Evolutionary conservation across 2,329 filamentous ascomycete species (phyloP).

Genomic region (Pseudogymnoascus sp.): DNA sequence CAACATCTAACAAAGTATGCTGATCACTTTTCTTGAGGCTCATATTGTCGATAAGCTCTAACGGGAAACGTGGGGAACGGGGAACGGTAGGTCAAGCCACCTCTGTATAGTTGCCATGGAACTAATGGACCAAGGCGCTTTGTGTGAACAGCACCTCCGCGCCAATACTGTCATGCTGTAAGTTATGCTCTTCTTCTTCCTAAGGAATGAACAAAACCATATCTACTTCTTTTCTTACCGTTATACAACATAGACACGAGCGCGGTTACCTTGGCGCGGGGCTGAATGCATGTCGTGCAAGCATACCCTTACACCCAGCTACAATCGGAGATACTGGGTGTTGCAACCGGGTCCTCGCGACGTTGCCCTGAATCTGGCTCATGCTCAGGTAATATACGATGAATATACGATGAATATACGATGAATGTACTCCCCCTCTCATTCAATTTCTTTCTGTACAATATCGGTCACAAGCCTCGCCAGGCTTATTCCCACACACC

Average conservation of each 20-base stretch:
- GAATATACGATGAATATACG: background rate
- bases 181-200: background rate
- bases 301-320: background rate
- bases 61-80: background rate
- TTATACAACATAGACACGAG: background rate
- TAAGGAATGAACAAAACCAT: background rate
- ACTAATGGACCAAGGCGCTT: background rate
- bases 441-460: background rate
- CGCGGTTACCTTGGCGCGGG: background rate
- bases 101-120: background rate
- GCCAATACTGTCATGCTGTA: background rate
- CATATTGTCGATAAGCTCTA: background rate
- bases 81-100: background rate
- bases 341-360: background rate
- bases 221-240: background rate
- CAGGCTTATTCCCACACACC: background rate
- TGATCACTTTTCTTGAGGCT: background rate
- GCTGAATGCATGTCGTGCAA: constrained; percentile 2
- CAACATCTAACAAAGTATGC: background rate
- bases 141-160: background rate
- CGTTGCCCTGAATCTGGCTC: background rate
- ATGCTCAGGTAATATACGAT: background rate
- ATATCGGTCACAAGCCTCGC: background rate
- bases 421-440: background rate
- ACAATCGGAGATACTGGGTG: background rate